Evolutionary conservation across 2,329 filamentous ascomycete species (phyloP).

Genomic region (Botryotinia narcissicola): DNA sequence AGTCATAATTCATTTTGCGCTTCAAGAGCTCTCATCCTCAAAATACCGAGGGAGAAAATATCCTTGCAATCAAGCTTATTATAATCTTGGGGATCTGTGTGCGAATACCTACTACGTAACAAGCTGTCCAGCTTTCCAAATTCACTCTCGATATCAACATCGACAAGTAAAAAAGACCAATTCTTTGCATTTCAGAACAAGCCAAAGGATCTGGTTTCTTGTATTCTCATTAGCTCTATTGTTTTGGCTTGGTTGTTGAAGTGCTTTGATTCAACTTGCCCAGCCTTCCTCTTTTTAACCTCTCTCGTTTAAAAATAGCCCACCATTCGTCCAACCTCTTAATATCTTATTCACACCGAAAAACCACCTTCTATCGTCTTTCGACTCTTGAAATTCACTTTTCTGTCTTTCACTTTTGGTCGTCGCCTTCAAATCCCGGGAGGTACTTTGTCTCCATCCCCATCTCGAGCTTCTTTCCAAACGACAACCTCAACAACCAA

Average conservation of each 20-base stretch:
- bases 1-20: not conserved
- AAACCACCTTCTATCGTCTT: not conserved
- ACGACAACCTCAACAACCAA: not conserved
- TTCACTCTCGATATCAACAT: not conserved
- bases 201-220: not conserved
- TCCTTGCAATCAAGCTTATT: not conserved
- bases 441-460: not conserved
- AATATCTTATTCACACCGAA: conserved; percentile 15
- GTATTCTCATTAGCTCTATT: not conserved
- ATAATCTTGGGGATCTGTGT: not conserved
- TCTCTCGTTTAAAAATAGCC: conserved; percentile 15
- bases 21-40: not conserved
- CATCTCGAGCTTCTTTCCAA: not conserved
- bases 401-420: not conserved
- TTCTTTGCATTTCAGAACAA: not conserved
- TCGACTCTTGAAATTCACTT: conserved; percentile 15
- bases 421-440: not conserved
- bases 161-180: not conserved
- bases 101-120: not conserved
- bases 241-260: not conserved
- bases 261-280: conserved; percentile 2
- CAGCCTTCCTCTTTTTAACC: conserved; percentile 16
- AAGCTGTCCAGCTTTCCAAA: not conserved
- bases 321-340: conserved; percentile 17
- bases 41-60: not conserved